phyloP scores from a whole-genome alignment of 192 early-diverging fungal genomes.

The Dissophora ornata region DNA sequence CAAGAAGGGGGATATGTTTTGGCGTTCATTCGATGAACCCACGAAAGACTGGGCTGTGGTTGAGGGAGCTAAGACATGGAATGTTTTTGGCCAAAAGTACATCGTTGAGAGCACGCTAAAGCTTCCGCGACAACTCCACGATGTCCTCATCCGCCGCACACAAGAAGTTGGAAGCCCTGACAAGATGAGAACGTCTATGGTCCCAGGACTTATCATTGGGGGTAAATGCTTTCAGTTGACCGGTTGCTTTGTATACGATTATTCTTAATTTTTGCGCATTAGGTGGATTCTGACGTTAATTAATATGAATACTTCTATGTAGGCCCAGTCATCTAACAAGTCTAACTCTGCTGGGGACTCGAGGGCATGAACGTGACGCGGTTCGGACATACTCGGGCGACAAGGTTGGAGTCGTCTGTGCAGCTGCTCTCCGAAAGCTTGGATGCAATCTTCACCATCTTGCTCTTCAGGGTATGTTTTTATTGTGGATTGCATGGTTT shows the following conservation, averaged over 20 bases:
- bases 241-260: neutral
- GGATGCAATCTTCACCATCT: no score
- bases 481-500: no score
- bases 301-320: slow-evolving; percentile 19
- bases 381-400: slow-evolving; percentile 1
- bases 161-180: slow-evolving; percentile 15
- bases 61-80: slow-evolving; percentile 17
- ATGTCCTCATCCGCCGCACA: slow-evolving; percentile 13
- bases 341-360: slow-evolving; percentile 16
- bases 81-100: slow-evolving; percentile 9
- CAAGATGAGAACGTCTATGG: slow-evolving; percentile 4
- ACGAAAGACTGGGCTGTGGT: slow-evolving; percentile 19
- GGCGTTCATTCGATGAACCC: slow-evolving; percentile 20
- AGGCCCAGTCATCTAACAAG: slow-evolving; percentile 21
- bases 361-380: slow-evolving; percentile 16
- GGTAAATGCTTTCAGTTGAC: neutral
- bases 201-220: slow-evolving; percentile 21
- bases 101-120: slow-evolving; percentile 13
- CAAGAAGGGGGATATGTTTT: slow-evolving; percentile 23
- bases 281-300: slow-evolving; percentile 5
- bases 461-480: slow-evolving; percentile 22
- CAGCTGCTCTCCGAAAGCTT: neutral
- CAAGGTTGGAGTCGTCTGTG: slow-evolving; percentile 8
- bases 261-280: no score
- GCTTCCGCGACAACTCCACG: slow-evolving; percentile 25